Evolutionary conservation across 345 rosid genomes (phyloP).

Genomic region (Rhodamnia argentea): DNA sequence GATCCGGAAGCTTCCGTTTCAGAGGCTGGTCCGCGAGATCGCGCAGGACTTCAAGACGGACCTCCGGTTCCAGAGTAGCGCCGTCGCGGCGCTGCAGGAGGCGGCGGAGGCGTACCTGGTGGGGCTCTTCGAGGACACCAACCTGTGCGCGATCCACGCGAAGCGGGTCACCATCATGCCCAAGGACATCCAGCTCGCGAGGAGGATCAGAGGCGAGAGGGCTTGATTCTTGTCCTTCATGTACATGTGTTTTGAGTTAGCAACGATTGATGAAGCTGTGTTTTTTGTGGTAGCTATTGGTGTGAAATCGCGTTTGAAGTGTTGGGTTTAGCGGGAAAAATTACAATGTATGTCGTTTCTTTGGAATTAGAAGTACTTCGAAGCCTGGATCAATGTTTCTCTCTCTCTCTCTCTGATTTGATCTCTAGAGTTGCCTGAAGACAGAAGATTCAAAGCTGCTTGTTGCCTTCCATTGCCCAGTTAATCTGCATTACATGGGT

Average conservation of each 20-base stretch:
- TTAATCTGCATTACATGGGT: neutral
- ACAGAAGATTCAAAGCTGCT: neutral
- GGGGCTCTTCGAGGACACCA: constrained; percentile 4
- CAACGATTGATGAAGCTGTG: neutral
- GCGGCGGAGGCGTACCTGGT: constrained; percentile 7
- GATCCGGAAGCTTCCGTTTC: constrained; percentile 3
- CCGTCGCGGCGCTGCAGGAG: constrained; percentile 3
- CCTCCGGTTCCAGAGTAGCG: constrained; percentile 3
- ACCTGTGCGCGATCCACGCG: neutral
- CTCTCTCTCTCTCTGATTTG: neutral
- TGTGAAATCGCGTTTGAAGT: neutral
- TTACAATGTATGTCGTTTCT: neutral
- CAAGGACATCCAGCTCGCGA: neutral
- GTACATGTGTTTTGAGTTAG: neutral
- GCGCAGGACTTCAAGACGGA: constrained; percentile 6
- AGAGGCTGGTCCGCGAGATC: constrained; percentile 4
- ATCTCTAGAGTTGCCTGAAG: neutral
- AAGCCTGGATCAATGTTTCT: neutral
- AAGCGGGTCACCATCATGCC: constrained; percentile 3
- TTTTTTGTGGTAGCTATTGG: neutral
- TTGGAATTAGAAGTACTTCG: neutral
- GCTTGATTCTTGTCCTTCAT: neutral
- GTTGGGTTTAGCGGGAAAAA: neutral
- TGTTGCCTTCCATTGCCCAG: neutral
- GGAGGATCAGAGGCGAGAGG: neutral